These are phyloP conservation scores for Pestalotiopsis fici DNA, from an alignment of 2,329 filamentous ascomycete species.

Conservation along the genomic window DNA sequence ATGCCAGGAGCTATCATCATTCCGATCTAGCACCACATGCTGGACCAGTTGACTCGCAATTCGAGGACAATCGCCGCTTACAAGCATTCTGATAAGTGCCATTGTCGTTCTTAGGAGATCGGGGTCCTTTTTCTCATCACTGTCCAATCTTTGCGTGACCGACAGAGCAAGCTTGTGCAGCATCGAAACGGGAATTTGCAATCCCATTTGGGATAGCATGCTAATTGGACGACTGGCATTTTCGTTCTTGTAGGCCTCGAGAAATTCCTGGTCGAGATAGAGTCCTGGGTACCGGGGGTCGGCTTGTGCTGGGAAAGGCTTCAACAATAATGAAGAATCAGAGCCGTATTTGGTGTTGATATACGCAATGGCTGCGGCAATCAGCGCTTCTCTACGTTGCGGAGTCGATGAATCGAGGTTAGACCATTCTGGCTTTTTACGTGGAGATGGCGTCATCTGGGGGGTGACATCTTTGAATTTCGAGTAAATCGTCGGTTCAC, in stretches of 20 bases:
- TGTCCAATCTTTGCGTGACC: slow-evolving; percentile 11
- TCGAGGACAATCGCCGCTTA: slow-evolving; percentile 28
- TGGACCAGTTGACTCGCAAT: slow-evolving; percentile 30
- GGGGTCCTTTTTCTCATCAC: not conserved
- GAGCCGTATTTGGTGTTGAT: slow-evolving; percentile 19
- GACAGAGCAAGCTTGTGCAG: slow-evolving; percentile 11
- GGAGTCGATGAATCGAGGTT: not conserved
- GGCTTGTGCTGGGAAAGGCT: slow-evolving; percentile 16
- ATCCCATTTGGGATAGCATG: not conserved
- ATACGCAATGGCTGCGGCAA: slow-evolving; percentile 9
- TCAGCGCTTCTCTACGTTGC: slow-evolving; percentile 8
- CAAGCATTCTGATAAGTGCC: slow-evolving; percentile 21
- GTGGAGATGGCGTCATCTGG: not conserved
- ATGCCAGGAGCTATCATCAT: slow-evolving; percentile 33
- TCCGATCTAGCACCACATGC: slow-evolving; percentile 27
- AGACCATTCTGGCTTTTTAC: not conserved
- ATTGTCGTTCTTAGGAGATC: slow-evolving; percentile 8
- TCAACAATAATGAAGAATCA: slow-evolving; percentile 15
- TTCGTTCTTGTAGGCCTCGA: slow-evolving; percentile 15
- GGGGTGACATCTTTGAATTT: not conserved
- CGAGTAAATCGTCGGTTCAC: not conserved
- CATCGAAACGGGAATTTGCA: slow-evolving; percentile 6
- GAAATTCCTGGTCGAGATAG: slow-evolving; percentile 18
- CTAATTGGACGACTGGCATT: not conserved
- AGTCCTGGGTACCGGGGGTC: slow-evolving; percentile 21